Conservation (phyloP, 148 eudicot genomes). For the Agrostemma githago region DNA sequence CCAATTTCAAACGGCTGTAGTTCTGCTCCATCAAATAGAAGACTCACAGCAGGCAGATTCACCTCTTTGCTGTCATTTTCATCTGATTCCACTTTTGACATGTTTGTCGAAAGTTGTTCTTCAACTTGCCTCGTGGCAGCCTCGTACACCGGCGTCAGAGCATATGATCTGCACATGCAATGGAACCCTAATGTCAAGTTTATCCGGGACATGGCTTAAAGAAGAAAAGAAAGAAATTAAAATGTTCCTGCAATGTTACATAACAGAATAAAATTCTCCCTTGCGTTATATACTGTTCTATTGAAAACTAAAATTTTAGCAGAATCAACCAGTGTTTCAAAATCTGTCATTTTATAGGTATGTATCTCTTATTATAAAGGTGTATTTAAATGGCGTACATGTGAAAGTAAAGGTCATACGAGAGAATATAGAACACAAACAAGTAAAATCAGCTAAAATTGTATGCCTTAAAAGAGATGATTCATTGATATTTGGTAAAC, state of each 20-base stretch:
- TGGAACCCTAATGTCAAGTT: not conserved
- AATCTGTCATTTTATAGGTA: not conserved
- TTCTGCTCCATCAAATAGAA: conserved; percentile 83
- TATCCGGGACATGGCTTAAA: not conserved
- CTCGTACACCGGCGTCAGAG: conserved; percentile 66
- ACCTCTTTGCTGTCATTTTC: conserved; percentile 78
- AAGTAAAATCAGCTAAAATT: not conserved
- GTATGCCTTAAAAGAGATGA: not conserved
- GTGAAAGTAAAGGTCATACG: not conserved
- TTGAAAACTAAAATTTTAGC: not conserved
- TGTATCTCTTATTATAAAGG: not conserved
- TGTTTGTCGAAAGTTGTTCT: conserved; percentile 36
- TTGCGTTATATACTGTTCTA: not conserved
- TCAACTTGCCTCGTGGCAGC: conserved; percentile 60
- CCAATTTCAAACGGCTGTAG: conserved; percentile 83
- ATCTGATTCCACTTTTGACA: conserved; percentile 60
- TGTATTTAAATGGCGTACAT: not conserved
- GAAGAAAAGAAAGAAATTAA: not conserved
- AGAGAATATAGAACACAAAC: not conserved
- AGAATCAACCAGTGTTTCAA: not conserved
- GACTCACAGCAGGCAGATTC: conserved; percentile 85
- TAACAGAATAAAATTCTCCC: not conserved
- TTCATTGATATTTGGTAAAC: not conserved
- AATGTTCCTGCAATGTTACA: not conserved
- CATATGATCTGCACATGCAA: conserved; percentile 67